phyloP scores from a whole-genome alignment of 2,329 filamentous ascomycete genomes.

The Laburnicola sp. region DNA sequence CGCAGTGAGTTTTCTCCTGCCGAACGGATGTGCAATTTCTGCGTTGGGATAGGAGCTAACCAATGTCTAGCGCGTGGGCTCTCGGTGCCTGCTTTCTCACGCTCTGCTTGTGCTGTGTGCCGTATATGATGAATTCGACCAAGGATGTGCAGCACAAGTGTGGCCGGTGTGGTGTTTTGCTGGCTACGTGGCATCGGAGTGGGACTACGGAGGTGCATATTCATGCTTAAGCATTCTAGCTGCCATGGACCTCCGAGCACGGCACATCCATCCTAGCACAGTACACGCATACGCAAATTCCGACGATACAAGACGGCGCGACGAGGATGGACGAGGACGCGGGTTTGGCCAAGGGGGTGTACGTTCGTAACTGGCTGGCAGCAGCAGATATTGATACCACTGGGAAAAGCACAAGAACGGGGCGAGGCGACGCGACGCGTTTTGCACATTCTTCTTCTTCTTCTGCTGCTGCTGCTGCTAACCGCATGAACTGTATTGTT shows the following conservation, averaged over 20 bases:
- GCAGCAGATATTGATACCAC: background rate
- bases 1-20: constrained; percentile 43
- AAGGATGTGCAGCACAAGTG: constrained; percentile 57
- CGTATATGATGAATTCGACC: constrained; percentile 52
- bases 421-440: too few species aligned
- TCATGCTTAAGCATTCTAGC: constrained; percentile 29
- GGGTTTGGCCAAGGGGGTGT: too few species aligned
- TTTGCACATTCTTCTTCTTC: too few species aligned
- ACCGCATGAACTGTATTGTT: too few species aligned
- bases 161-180: constrained; percentile 49
- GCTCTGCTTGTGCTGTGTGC: constrained; percentile 52
- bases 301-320: background rate
- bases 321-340: background rate
- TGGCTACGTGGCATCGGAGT: constrained; percentile 55
- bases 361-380: too few species aligned
- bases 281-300: background rate
- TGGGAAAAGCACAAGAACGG: background rate
- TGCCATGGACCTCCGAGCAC: background rate
- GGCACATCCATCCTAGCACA: background rate
- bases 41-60: constrained; percentile 11
- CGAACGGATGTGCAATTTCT: background rate
- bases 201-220: constrained; percentile 52
- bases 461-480: too few species aligned
- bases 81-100: constrained; percentile 48
- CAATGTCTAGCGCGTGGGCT: constrained; percentile 50